Percentiles rank a stretch among this genome's conserved stretches.
Evolutionary conservation across 768 basidiomycete species (phyloP).

Genomic region (Naganishia friedmannii): DNA sequence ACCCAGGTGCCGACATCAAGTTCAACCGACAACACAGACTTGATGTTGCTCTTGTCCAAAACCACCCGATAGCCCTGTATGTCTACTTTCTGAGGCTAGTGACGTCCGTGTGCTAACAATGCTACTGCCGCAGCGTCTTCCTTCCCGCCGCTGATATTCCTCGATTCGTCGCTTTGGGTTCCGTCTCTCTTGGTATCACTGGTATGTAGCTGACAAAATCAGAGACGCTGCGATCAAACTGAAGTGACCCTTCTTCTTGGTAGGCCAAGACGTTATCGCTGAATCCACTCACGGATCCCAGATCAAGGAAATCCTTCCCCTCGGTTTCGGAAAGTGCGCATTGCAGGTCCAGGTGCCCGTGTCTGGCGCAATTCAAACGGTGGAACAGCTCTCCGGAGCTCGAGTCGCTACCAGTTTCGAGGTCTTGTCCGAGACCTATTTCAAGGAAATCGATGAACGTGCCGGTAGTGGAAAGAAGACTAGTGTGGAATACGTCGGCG

Average conservation of each 20-base stretch:
- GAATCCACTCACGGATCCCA: constrained; percentile 77
- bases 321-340: constrained; percentile 89
- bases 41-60: constrained; percentile 89
- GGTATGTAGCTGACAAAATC: background rate
- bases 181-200: constrained; percentile 94
- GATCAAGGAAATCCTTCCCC: constrained; percentile 73
- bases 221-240: background rate
- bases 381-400: constrained; percentile 81
- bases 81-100: constrained; percentile 41
- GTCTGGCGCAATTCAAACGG: constrained; percentile 62
- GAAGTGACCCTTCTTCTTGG: background rate
- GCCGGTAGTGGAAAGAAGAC: constrained; percentile 67
- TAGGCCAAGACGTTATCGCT: constrained; percentile 90
- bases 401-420: constrained; percentile 93
- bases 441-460: constrained; percentile 57
- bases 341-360: constrained; percentile 86
- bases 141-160: constrained; percentile 96
- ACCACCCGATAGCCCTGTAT: constrained; percentile 89
- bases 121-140: constrained; percentile 66
- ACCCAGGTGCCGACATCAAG: constrained; percentile 85
- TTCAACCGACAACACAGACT: constrained; percentile 81
- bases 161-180: constrained; percentile 95
- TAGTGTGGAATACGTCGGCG: constrained; percentile 89
- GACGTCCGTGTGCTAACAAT: background rate
- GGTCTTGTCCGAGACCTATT: constrained; percentile 76